These are phyloP conservation scores for Apiotrichum domesticum DNA, from an alignment of 1,284 basidiomycete species.

Conservation along the genomic window DNA sequence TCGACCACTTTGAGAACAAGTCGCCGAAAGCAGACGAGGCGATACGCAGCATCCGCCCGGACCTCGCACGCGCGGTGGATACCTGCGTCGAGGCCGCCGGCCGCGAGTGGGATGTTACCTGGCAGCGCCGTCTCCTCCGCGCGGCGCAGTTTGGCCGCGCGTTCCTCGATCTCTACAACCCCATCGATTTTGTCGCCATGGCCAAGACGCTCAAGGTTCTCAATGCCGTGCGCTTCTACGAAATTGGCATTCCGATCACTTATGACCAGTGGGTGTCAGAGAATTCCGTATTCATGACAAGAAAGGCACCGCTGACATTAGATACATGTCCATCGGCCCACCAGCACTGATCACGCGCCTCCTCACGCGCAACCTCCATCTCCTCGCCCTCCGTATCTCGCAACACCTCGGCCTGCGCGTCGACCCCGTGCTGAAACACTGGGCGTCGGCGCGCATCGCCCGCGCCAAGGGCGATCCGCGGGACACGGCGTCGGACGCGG, in stretches of 20 bases:
- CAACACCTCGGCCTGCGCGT: slow-evolving; percentile 74
- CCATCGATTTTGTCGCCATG: slow-evolving; percentile 83
- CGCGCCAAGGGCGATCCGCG: slow-evolving; percentile 56
- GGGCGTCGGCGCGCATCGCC: slow-evolving; percentile 88
- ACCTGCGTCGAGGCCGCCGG: slow-evolving; percentile 91
- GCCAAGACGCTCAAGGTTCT: slow-evolving; percentile 89
- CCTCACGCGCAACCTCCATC: slow-evolving; percentile 79
- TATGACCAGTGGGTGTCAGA: slow-evolving; percentile 66
- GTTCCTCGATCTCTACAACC: slow-evolving; percentile 87
- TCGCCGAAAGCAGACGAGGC: slow-evolving; percentile 89
- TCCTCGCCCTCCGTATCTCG: slow-evolving; percentile 87
- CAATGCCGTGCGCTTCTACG: slow-evolving; percentile 83
- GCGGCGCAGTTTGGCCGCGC: slow-evolving; percentile 92
- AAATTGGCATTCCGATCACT: slow-evolving; percentile 89
- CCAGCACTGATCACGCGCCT: slow-evolving; percentile 73
- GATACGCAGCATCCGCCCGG: slow-evolving; percentile 78
- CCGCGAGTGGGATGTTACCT: slow-evolving; percentile 79
- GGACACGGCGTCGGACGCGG: slow-evolving; percentile 60
- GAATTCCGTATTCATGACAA: neutral
- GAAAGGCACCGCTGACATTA: slow-evolving; percentile 35
- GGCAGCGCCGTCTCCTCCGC: slow-evolving; percentile 83
- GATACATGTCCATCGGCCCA: slow-evolving; percentile 70
- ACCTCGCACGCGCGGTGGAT: slow-evolving; percentile 81
- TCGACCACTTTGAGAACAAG: slow-evolving; percentile 75
- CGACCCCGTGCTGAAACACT: slow-evolving; percentile 84